Conservation (phyloP, 2,329 filamentous ascomycete genomes). For the Aspergillus vadensis region DNA sequence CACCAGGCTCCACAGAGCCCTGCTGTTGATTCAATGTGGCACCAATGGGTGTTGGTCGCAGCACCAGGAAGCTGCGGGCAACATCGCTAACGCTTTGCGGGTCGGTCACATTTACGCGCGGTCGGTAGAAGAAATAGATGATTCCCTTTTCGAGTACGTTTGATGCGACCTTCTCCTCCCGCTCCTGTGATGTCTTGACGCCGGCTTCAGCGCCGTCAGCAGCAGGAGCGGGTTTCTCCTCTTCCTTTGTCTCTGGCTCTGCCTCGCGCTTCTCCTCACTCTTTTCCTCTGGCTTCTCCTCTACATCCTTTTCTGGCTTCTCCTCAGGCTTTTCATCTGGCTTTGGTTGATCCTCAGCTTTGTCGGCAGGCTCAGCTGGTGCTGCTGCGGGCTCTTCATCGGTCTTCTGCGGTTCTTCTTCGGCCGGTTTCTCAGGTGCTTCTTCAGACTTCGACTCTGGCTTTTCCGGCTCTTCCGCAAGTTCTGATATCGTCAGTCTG, state of each 20-base stretch:
- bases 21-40: slow-evolving; percentile 61
- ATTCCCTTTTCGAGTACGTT: slow-evolving; percentile 82
- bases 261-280: slow-evolving; percentile 16
- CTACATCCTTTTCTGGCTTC: slow-evolving; percentile 5
- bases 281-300: slow-evolving; percentile 13
- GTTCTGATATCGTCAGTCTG: background rate
- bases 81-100: slow-evolving; percentile 71
- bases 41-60: slow-evolving; percentile 71
- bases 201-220: slow-evolving; percentile 38
- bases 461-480: background rate
- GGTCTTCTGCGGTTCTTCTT: slow-evolving; percentile 20
- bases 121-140: slow-evolving; percentile 87
- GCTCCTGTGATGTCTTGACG: slow-evolving; percentile 53
- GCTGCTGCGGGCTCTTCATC: slow-evolving; percentile 6
- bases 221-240: slow-evolving; percentile 14
- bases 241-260: slow-evolving; percentile 14
- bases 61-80: slow-evolving; percentile 75
- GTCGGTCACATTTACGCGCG: slow-evolving; percentile 71
- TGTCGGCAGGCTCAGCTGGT: background rate
- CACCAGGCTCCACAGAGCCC: slow-evolving; percentile 56
- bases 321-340: slow-evolving; percentile 7
- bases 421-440: slow-evolving; percentile 9
- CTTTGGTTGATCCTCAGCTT: background rate
- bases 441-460: slow-evolving; percentile 6
- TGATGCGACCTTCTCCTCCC: slow-evolving; percentile 56